Base-by-base conservation (phyloP, 129 eudicot species). In the Flaveria linearis region DNA sequence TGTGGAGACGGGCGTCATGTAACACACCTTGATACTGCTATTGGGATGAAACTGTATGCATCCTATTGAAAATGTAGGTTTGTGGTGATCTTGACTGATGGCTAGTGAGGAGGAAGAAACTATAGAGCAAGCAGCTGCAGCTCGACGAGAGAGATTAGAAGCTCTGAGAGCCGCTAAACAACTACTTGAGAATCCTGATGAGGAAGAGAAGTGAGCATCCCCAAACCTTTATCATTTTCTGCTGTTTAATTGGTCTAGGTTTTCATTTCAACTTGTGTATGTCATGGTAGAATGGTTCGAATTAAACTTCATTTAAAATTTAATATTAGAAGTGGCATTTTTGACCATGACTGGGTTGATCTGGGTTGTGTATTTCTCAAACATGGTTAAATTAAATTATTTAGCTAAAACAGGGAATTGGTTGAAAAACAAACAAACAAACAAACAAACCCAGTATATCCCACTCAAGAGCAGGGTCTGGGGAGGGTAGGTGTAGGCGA, bases 151-250 rank as follows among this genome's bases (percentile, higher is more conserved):
- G 86, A 85, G 97, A 68, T 74, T 93, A 74, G 83, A 72, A 82
- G 93, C 98, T 53, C 78, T 93, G 65, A 87, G 74, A 82, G 89
- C 85, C 18, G 98, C 98, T 46, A 88, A 79, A 77, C 83, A 90
- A 51, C 96, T 90, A 62, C 84, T 86, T 60, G 79, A 78, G 45
- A 82, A 82, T 71, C 89, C 96, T 3, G 87, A 87, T 16, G 81
- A 71, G 5, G 79, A 86, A 68, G 80, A 88, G 10, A 76, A 68
- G 92, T 88, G 42, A 74, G 82, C 28, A 57, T 53, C 41, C 73
- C 6, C 46, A 33, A 41, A 71, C 65, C 50, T 16, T 16, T 56
- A 9, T 50, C 39, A 5, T 70, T 23, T 67, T 56, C 10, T 71
- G 14, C 15, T 10, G 11, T 45, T 61, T 33, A 16, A 14, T 26